Base-by-base conservation (phyloP, 805 yeast genomes). In the Kazachstania kunashirensis region DNA sequence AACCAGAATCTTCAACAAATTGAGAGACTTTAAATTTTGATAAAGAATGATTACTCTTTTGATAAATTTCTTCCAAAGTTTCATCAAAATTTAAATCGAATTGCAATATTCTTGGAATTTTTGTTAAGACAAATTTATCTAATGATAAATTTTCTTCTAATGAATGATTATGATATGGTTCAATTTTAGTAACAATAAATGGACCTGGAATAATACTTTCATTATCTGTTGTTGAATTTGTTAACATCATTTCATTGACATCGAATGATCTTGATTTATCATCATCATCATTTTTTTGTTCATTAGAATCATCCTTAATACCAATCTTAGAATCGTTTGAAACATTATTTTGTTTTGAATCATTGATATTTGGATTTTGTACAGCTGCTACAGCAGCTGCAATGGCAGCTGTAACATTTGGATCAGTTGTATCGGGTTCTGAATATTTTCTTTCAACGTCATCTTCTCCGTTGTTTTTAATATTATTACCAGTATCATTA, bases 381-480 rank as follows among this genome's bases (percentile, higher is more conserved):
- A 54, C 60, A 6, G 60, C 61, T 2, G 59, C 60, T 5, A 55
- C 61, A 3, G 60, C 61, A 6, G 61, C 61, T 5, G 57, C 61
- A 36, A 55, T 55, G 5, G 61, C 61, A 13, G 59, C 60, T 13
- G 52, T 53, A 9, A 55, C 61, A 32, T 52, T 50, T 30, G 47
- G 57, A 30, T 52, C 53, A 24, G 45, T 42, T 4, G 47, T 48
- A 31, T 39, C 46, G 15, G 42, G 37, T 29, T 43, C 46, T 12
- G 43, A 29, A 23, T 42, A 42, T 26, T 33, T 39, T 33, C 41
- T 43, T n/a, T 37, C 34, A 11, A 7, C 16, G 11, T 35, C 41
- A 4, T 34, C 38, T 11, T 38, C 41, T 14, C 24, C 33, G 18
- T 29, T 28, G 11, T 31, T 29, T 6, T 29, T 33, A 31, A 17